Base-by-base conservation (phyloP, 73 alveolate genomes). In the Paramecium primaurelia region DNA sequence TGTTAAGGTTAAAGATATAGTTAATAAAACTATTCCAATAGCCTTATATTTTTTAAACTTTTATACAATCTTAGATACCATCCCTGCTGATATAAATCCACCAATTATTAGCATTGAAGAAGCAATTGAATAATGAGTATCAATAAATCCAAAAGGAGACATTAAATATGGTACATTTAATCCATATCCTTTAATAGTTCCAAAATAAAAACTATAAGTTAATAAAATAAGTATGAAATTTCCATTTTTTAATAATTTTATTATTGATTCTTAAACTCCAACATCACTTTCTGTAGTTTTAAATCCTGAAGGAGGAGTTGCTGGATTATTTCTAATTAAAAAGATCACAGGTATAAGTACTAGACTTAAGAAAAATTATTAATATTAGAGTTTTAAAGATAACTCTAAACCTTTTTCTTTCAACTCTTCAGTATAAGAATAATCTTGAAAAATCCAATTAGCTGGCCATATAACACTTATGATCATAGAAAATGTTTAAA, bases 131-230 rank as follows among this genome's bases (percentile, higher is more conserved):
- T 32, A 42, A 16, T 80, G 30, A 0, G 71, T 32, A 26, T 80
- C 91, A 32, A 45, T 28, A 45, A 45, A 80, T 22, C 91, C 91
- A n/a, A 44, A 80, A 25, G 91, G 91, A 22, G 47, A 32, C 91
- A 80, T 80, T 80, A 80, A 80, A 80, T 45, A 80, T 10, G 91
- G 71, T 0, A 80, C 73, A 26, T 22, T 47, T 3, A 80, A 45
- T 42, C 91, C 91, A 49, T 38, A 80, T 42, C 91, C 91, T 22
- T 80, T 80, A 12, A 80, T 20, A 26, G 77, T 80, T 40, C 91
- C 91, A 80, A 80, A 80, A 80, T 45, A 80, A 2, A 80, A 9
- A 80, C 91, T 80, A 8, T 25, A 80, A 0, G 91, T 28, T 25
- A 80, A 25, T 25, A 80, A 32, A 36, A 80, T 49, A 12, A 80